These are phyloP conservation scores for Clarireedia sp. DNA, from an alignment of 2,329 filamentous ascomycete genomes.

Conservation along the genomic window DNA sequence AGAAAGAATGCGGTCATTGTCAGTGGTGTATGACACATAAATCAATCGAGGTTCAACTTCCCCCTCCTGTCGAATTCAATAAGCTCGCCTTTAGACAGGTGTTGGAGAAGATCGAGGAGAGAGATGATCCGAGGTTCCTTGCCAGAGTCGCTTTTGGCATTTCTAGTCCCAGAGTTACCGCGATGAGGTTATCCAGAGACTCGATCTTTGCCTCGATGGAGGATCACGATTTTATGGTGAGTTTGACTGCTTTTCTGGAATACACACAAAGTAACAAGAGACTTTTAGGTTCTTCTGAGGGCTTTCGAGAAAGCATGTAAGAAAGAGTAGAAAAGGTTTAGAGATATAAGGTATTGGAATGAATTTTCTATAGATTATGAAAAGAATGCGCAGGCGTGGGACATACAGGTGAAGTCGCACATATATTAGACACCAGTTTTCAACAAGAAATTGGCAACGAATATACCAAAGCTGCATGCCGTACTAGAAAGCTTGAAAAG, in stretches of 20 bases:
- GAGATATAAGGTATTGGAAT: neutral
- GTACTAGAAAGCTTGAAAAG: too few species aligned
- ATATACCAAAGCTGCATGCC: too few species aligned
- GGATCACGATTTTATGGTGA: conserved; percentile 45
- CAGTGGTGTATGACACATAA: conserved; percentile 39
- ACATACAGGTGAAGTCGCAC: too few species aligned
- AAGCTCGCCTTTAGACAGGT: conserved; percentile 35
- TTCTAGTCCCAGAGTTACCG: conserved; percentile 44
- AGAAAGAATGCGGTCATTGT: conserved; percentile 46
- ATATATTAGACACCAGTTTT: too few species aligned
- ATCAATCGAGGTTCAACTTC: conserved; percentile 33
- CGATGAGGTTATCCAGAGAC: conserved; percentile 39
- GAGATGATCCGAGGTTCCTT: conserved; percentile 51
- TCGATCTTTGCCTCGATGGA: conserved; percentile 45
- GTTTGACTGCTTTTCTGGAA: conserved; percentile 7
- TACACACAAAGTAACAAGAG: neutral
- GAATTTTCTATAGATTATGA: neutral
- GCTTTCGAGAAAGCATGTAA: conserved; percentile 6
- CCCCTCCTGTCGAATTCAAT: conserved; percentile 34
- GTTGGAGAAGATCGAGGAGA: conserved; percentile 36
- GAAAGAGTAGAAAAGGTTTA: neutral
- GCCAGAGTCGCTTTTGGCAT: conserved; percentile 56
- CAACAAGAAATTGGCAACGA: too few species aligned
- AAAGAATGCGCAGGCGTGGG: too few species aligned
- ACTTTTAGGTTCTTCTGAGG: conserved; percentile 1